Percentiles rank a stretch among this genome's conserved stretches.
Evolutionary conservation across 2,329 filamentous ascomycete genomes (phyloP).

Genomic region (Paecilomyces fulvus): DNA sequence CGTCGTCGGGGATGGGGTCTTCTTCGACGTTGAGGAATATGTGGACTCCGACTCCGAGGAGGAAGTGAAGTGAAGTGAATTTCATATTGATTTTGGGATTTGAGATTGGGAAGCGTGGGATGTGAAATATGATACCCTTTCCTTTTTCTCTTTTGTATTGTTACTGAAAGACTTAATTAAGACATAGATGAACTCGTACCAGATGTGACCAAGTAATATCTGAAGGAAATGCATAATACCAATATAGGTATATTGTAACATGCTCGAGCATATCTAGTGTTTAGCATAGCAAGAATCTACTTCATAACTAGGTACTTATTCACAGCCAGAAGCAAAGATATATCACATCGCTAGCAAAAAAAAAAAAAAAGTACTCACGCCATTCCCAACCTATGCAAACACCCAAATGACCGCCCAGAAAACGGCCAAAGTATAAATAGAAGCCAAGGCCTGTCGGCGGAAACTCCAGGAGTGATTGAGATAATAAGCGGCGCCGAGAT

Average conservation of each 20-base stretch:
- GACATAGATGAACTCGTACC: too few relatives aligned
- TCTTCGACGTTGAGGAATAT: slow-evolving; percentile 22
- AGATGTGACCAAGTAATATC: too few relatives aligned
- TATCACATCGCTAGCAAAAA: background rate
- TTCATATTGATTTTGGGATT: background rate
- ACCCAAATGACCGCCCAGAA: slow-evolving; percentile 9
- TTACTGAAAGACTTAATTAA: too few relatives aligned
- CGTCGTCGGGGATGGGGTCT: slow-evolving; percentile 6
- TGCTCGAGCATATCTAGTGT: too few relatives aligned
- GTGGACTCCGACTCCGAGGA: slow-evolving; percentile 32
- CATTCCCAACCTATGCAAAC: background rate
- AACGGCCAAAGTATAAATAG: slow-evolving; percentile 11
- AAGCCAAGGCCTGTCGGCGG: slow-evolving; percentile 4
- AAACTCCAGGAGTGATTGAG: slow-evolving; percentile 28
- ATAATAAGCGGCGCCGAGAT: slow-evolving; percentile 51
- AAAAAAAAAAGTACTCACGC: background rate
- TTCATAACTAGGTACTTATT: background rate
- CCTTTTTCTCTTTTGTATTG: background rate
- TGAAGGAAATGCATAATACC: too few relatives aligned
- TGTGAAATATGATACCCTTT: background rate
- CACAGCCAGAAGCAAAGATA: background rate
- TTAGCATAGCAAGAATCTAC: background rate
- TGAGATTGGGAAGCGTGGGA: background rate
- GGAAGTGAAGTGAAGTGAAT: background rate
- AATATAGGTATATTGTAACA: too few relatives aligned